Base-by-base conservation (phyloP, 2,329 filamentous ascomycete species). In the Aspergillus phoenicis region DNA sequence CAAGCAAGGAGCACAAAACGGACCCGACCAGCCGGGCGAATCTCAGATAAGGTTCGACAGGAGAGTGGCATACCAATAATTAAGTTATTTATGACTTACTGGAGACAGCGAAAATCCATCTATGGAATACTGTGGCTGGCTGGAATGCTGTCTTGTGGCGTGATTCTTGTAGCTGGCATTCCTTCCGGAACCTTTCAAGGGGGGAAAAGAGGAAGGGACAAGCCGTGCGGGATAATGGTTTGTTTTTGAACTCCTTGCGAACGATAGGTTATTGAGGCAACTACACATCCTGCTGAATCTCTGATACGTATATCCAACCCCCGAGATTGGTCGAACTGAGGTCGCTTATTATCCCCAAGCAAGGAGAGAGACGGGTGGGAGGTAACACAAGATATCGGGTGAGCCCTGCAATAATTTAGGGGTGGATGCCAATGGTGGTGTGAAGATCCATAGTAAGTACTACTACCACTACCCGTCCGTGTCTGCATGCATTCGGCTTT, bases 361-460 rank as follows among this genome's bases (percentile, higher is more conserved):
- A 45, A 45, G 41, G 41, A 45, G 41, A 36, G 33, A 36, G 41
- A 20, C 20, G 41, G 41, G 10, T 45, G 41, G 20, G 33, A 11
- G 41, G 41, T 24, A 11, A 45, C 41, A 45, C 41, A 45, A 45
- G 41, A 45, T 20, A 45, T 36, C 20, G 41, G 20, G 41, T 24
- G 20, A 45, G 41, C n/a, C 41, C 13, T 20, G 20, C 20, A 45
- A 45, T 24, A 45, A 45, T 45, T 22, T 36, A 36, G 33, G 11
- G 4, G 41, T 45, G 41, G 41, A 51, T 51, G 47, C 47, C 47
- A 51, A 49, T 49, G 45, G 24, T 49, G n/a, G 47, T 33, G 47
- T n/a, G 47, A 13, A 28, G 26, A 15, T 30, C 24, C 10, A 20
- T 20, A 20, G 20, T 20, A 20, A 2, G 20, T 20, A 20, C 8